These are phyloP conservation scores for Paraphaeosphaeria minitans DNA, from an alignment of 2,329 filamentous ascomycete genomes.

Conservation along the genomic window DNA sequence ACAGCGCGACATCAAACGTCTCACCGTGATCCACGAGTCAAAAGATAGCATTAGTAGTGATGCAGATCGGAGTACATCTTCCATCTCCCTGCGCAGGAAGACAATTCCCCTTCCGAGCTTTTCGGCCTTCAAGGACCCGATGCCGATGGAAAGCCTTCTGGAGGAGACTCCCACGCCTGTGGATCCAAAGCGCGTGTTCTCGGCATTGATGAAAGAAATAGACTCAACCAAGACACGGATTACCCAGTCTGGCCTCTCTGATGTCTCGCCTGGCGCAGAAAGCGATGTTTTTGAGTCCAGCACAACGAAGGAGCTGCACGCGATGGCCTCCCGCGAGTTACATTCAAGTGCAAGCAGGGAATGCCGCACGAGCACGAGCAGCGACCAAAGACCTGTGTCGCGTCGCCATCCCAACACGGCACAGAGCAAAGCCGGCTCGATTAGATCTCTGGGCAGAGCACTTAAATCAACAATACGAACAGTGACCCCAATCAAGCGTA, in stretches of 20 bases:
- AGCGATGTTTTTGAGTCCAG: slow-evolving; percentile 36
- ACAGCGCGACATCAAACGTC: slow-evolving; percentile 59
- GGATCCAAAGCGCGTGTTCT: slow-evolving; percentile 44
- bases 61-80: slow-evolving; percentile 17
- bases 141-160: slow-evolving; percentile 35
- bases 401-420: slow-evolving; percentile 18
- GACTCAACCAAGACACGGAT: slow-evolving; percentile 22
- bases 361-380: slow-evolving; percentile 10
- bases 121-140: slow-evolving; percentile 38
- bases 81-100: slow-evolving; percentile 21
- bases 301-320: slow-evolving; percentile 24
- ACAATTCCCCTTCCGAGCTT: slow-evolving; percentile 26
- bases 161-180: slow-evolving; percentile 33
- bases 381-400: slow-evolving; percentile 18
- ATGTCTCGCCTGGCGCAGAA: slow-evolving; percentile 24
- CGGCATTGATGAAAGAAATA: slow-evolving; percentile 44
- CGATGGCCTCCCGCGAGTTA: slow-evolving; percentile 9
- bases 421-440: slow-evolving; percentile 33
- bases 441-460: slow-evolving; percentile 32
- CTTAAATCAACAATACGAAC: slow-evolving; percentile 46
- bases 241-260: not conserved
- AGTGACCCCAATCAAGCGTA: slow-evolving; percentile 39
- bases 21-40: slow-evolving; percentile 69
- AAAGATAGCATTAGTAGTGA: slow-evolving; percentile 43
- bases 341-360: slow-evolving; percentile 23